Percentiles rank a stretch among this genome's conserved stretches.
phyloP scores from a whole-genome alignment of 140 eudicot genomes.

The Cichorium intybus region DNA sequence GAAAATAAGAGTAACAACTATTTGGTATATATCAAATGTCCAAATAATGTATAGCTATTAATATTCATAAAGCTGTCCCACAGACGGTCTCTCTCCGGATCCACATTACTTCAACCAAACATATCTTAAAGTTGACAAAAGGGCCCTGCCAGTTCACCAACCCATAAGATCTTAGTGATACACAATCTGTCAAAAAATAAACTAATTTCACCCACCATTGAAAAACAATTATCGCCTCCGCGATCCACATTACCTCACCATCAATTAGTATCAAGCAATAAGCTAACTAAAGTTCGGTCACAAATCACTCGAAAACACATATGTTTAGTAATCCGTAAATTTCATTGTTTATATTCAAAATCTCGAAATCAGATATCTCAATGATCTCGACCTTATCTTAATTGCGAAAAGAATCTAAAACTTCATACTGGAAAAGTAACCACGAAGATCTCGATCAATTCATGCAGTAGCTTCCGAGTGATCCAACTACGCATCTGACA shows the following conservation, averaged over 20 bases:
- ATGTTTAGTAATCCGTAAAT: neutral
- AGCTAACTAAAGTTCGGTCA: neutral
- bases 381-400: neutral
- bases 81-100: neutral
- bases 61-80: neutral
- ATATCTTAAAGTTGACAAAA: slow-evolving; percentile 11
- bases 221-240: neutral
- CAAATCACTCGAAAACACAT: neutral
- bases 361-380: slow-evolving; percentile 11
- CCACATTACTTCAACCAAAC: neutral
- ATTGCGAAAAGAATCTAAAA: neutral
- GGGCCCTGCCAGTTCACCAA: neutral
- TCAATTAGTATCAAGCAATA: neutral
- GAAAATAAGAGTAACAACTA: neutral
- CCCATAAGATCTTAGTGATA: neutral
- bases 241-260: neutral
- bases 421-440: neutral
- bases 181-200: neutral
- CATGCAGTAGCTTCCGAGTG: neutral
- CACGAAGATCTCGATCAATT: neutral
- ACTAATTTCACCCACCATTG: neutral
- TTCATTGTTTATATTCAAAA: slow-evolving; percentile 8
- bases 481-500: slow-evolving; percentile 2
- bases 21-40: neutral
- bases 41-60: neutral